Evolutionary conservation across 2,329 filamentous ascomycete genomes (phyloP), one percentile per base, ranked within the genome.

Genomic region (Endothia cerciana): DNA sequence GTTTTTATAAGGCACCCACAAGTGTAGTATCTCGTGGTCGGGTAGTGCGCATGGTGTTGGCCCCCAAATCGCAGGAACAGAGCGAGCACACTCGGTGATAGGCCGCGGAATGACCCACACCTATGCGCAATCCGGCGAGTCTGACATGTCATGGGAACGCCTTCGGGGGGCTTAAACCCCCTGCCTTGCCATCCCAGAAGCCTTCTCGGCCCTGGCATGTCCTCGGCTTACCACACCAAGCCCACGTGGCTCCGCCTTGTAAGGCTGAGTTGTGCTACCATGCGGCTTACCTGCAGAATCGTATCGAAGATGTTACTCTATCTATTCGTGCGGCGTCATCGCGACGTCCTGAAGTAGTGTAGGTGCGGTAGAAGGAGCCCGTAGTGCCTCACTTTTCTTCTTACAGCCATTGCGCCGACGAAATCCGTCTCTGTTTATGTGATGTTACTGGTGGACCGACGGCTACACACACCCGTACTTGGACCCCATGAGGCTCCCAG

Each of bases 201-300:
- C n/a, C n/a, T n/a, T n/a, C n/a, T n/a, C n/a, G 47, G 22, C 47
- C 47, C 47, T 22, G 25, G 25, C 3, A 51, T 22, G 47, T 51
- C 25, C 13, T 28, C 25, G 47, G 47, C 47, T 51, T 51, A 51
- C 25, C 47, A 15, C 22, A 28, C 41, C n/a, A 38, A 59, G 57
- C 57, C 57, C 57, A 59, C 57, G 57, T 59, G 57, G 57, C 40
- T 59, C 57, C 38, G 57, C 57, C 57, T 30, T 45, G 57, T 59
- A 59, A 59, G 57, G 57, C 57, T 59, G 57, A 41, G 41, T 38
- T 56, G 30, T 38, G 53, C 30, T n/a, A 33, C 53, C 53, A 36
- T 56, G 17, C 30, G n/a, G 53, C 53, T 56, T 33, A 56, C 30
- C 51, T 33, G 33, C 30, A 38, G 53, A 15, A 38, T 33, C 33